phyloP scores from a whole-genome alignment of 768 basidiomycete genomes.

The Boletus sensibilis region DNA sequence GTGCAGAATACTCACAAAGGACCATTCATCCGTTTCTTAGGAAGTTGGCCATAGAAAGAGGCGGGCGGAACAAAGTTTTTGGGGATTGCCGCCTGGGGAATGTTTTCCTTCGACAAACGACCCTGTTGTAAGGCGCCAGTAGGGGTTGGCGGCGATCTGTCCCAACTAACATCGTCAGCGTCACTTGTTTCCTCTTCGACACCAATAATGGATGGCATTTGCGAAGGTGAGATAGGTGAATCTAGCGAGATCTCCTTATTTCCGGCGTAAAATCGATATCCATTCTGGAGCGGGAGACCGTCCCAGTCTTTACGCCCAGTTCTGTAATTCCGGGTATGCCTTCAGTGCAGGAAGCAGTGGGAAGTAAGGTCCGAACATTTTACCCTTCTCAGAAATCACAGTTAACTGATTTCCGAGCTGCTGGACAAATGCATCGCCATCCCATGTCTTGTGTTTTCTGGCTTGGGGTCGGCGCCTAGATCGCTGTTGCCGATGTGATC shows the following conservation, averaged over 20 bases:
- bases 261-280: constrained; percentile 45
- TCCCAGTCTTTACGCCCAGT: constrained; percentile 65
- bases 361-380: constrained; percentile 45
- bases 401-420: constrained; percentile 49
- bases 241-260: constrained; percentile 66
- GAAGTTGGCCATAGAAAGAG: constrained; percentile 58
- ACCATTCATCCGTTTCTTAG: constrained; percentile 29
- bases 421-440: constrained; percentile 69
- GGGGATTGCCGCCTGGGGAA: constrained; percentile 10
- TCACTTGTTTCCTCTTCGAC: constrained; percentile 29
- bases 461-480: constrained; percentile 67
- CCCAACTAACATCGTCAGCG: constrained; percentile 15
- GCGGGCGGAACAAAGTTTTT: constrained; percentile 49
- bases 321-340: constrained; percentile 33
- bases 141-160: constrained; percentile 15
- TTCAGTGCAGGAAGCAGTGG: constrained; percentile 6
- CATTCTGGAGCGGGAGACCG: constrained; percentile 44
- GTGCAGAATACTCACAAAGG: constrained; percentile 18
- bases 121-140: constrained; percentile 2
- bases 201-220: constrained; percentile 48
- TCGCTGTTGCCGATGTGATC: constrained; percentile 1
- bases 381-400: constrained; percentile 69
- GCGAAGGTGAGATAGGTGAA: constrained; percentile 44
- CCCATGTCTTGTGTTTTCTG: constrained; percentile 87
- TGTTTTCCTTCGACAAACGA: constrained; percentile 20